Evolutionary conservation across 306 rosid species (phyloP), one percentile per base, ranked within the genome.

Genomic region (Cicer arietinum): DNA sequence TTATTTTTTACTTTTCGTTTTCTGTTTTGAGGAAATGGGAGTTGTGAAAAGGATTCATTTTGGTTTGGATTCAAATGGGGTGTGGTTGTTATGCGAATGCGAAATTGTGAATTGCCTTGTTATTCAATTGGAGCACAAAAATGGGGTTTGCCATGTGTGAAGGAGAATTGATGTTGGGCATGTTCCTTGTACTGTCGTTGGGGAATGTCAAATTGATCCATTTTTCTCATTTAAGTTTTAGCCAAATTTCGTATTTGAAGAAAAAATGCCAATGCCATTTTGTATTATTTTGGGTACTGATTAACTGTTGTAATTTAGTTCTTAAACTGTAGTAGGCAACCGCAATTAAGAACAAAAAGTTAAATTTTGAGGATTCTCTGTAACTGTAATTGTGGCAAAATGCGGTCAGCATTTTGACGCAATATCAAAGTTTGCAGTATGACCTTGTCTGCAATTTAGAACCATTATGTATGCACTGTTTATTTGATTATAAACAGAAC

Each of bases 31-130:
- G 20, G 67, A 60, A 60, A 60, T 60, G 67, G 10, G 45, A 58
- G 3, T 60, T 1, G 67, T 13, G 67, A 60, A 60, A 12, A 35
- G 6, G 20, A 13, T 60, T 10, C 13, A 35, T 60, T 60, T 60
- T 60, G 6, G 6, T 60, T 5, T 60, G 1, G 37, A 60, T 0
- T 0, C 44, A 35, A 60, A 60, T 60, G 66, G 45, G 44, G 7
- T 60, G 17, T 35, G 10, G 35, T 60, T 35, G 66, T 60, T 35
- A 12, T 60, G 20, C 17, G 4, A 60, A 35, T 60, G 43, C 13
- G 59, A 53, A 53, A n/a, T 51, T 53, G 66, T 59, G 8, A 56
- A 76, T 77, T 60, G 52, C 18, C 18, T 64, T 58, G 63, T 62
- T 14, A 22, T 54, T 75, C 11, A 22, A 39, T 63, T 48, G 43